Percentiles rank a stretch among this genome's conserved stretches.
Conservation (phyloP, 2,329 filamentous ascomycete genomes). For the Stemphylium beticola region DNA sequence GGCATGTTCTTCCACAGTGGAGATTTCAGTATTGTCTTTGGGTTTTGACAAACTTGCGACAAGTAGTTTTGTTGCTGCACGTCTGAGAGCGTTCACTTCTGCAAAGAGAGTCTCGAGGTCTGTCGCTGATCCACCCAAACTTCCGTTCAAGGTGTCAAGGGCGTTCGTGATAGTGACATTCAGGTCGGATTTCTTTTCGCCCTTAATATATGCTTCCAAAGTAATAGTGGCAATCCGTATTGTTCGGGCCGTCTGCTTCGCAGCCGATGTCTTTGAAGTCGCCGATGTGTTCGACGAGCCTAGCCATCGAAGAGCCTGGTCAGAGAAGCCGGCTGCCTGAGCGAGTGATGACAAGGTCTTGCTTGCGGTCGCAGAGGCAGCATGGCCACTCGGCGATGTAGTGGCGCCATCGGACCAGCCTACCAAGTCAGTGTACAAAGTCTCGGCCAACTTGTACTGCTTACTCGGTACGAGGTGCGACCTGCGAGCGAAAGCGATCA, state of each 20-base stretch:
- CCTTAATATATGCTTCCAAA: constrained; percentile 36
- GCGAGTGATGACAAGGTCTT: constrained; percentile 43
- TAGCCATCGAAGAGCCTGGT: constrained; percentile 45
- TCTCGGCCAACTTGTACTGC: constrained; percentile 51
- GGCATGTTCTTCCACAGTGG: constrained; percentile 18
- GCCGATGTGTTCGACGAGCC: constrained; percentile 20
- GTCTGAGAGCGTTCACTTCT: constrained; percentile 44
- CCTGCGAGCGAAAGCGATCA: constrained; percentile 66
- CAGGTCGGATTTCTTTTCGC: constrained; percentile 19
- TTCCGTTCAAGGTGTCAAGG: constrained; percentile 35
- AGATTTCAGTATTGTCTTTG: not conserved
- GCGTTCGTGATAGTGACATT: constrained; percentile 28
- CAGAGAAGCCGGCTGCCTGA: constrained; percentile 39
- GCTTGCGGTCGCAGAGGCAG: constrained; percentile 7
- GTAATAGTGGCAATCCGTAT: constrained; percentile 41
- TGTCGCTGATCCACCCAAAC: constrained; percentile 37
- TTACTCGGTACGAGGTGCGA: constrained; percentile 42
- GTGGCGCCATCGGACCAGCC: constrained; percentile 4
- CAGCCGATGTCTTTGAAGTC: constrained; percentile 25
- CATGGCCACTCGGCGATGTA: not conserved
- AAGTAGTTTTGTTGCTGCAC: constrained; percentile 37
- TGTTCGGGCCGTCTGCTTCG: constrained; percentile 30
- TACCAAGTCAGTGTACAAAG: constrained; percentile 32
- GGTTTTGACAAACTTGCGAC: constrained; percentile 17
- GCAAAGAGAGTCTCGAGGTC: constrained; percentile 47